Conservation (phyloP, 371 early-diverging fungal species). For the Rhizopus microsporus region DNA sequence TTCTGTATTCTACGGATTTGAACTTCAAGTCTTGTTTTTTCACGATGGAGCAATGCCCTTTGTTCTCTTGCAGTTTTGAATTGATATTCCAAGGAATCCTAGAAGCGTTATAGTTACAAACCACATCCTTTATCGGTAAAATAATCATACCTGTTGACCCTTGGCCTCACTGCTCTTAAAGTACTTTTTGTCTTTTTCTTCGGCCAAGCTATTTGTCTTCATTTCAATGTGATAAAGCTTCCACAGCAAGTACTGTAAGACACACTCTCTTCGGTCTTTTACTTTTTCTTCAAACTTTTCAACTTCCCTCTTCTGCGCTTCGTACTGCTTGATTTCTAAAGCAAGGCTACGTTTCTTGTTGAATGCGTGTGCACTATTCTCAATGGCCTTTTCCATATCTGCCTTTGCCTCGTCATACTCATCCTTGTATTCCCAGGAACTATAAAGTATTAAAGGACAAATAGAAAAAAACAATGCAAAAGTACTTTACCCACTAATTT, state of each 20-base stretch:
- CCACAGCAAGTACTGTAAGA: conserved; percentile 79
- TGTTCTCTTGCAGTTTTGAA: conserved; percentile 68
- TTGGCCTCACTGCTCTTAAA: conserved; percentile 4
- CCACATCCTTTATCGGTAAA: neutral
- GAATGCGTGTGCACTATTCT: conserved; percentile 85
- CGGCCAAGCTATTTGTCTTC: conserved; percentile 55
- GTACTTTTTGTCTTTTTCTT: conserved; percentile 23
- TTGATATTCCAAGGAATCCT: conserved; percentile 49
- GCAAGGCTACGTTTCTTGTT: conserved; percentile 86
- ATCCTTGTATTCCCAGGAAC: conserved; percentile 84
- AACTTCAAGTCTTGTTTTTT: conserved; percentile 71
- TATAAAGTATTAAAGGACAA: conserved; percentile 17
- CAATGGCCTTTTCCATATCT: conserved; percentile 84
- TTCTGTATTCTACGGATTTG: conserved; percentile 67
- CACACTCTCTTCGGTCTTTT: conserved; percentile 56
- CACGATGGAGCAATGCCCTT: conserved; percentile 75
- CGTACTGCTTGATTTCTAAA: conserved; percentile 88
- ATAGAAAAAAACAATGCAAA: conserved; percentile 1
- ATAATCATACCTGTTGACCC: neutral
- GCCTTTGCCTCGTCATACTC: conserved; percentile 88
- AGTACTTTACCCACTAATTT: conserved; percentile 81
- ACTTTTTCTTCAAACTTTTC: conserved; percentile 77
- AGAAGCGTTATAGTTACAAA: neutral
- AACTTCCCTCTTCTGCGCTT: conserved; percentile 90
- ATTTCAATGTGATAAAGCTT: conserved; percentile 85